Evolutionary conservation across 495 filamentous ascomycete genomes (phyloP).

Genomic region (Xylaria nigripes): DNA sequence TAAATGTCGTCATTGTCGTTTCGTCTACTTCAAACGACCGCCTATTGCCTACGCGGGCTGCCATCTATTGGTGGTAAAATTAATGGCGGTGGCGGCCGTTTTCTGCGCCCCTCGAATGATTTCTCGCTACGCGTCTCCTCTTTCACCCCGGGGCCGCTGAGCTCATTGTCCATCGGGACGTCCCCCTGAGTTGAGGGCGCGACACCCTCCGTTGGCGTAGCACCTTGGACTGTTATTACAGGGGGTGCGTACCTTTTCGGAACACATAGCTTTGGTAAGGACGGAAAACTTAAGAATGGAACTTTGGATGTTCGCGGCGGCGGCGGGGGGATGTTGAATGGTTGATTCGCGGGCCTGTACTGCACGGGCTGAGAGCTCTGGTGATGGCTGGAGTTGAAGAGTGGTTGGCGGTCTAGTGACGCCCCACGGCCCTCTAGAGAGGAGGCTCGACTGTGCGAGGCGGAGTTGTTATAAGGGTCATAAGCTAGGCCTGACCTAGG

Average conservation of each 20-base stretch:
- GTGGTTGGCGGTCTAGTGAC: constrained; percentile 3
- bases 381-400: background rate
- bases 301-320: constrained; percentile 10
- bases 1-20: background rate
- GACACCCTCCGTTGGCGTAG: constrained; percentile 7
- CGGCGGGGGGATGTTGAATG: constrained; percentile 8
- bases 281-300: constrained; percentile 17
- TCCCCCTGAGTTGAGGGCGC: background rate
- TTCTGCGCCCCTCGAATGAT: background rate
- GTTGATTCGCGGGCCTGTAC: background rate
- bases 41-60: background rate
- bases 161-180: background rate
- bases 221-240: constrained; percentile 13
- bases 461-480: background rate
- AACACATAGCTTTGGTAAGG: constrained; percentile 14
- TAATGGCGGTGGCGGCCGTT: background rate
- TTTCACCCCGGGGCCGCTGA: background rate
- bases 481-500: background rate
- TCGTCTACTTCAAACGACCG: background rate
- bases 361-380: background rate
- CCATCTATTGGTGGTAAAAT: background rate
- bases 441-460: constrained; percentile 5
- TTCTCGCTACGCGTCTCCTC: background rate
- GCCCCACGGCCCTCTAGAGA: constrained; percentile 6
- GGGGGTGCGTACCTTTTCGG: constrained; percentile 22